These are phyloP conservation scores for Aureobasidium namibiae DNA, from an alignment of 2,329 filamentous ascomycete genomes.

Conservation along the genomic window DNA sequence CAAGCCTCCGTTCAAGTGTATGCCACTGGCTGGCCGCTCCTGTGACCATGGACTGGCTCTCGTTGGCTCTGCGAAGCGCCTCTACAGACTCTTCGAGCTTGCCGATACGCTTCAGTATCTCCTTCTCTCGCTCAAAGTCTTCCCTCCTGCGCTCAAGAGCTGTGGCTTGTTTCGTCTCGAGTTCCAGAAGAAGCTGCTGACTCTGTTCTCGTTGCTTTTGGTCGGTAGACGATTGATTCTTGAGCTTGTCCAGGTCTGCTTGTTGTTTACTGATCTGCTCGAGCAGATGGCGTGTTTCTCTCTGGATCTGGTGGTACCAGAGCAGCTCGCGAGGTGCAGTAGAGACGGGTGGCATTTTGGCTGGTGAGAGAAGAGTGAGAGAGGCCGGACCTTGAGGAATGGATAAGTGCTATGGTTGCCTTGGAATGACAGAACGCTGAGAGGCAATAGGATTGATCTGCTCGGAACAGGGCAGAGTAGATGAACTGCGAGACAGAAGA, in stretches of 20 bases:
- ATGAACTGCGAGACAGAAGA: background rate
- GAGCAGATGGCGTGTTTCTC: constrained; percentile 2
- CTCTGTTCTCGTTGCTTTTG: background rate
- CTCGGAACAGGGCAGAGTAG: background rate
- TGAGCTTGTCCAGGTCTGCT: background rate
- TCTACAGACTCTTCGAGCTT: background rate
- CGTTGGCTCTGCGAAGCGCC: background rate
- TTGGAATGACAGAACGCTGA: no score
- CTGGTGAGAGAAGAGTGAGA: background rate
- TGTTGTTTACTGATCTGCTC: background rate
- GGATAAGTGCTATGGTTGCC: no score
- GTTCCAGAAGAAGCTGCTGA: background rate
- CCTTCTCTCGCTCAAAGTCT: constrained; percentile 10
- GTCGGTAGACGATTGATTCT: background rate
- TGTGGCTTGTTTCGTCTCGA: background rate
- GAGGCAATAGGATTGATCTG: no score
- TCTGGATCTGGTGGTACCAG: constrained; percentile 7
- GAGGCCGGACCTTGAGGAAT: background rate
- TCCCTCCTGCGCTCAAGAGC: background rate
- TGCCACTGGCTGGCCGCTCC: background rate
- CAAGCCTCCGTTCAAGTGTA: background rate
- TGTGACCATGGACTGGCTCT: background rate
- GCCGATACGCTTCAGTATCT: background rate
- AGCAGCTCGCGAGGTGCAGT: constrained; percentile 1
- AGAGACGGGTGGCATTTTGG: background rate